A percentile compares a stretch with the other conserved stretches of the same genome.
These are phyloP conservation scores for Alternaria longipes DNA, from an alignment of 2,329 filamentous ascomycete species.

Conservation along the genomic window DNA sequence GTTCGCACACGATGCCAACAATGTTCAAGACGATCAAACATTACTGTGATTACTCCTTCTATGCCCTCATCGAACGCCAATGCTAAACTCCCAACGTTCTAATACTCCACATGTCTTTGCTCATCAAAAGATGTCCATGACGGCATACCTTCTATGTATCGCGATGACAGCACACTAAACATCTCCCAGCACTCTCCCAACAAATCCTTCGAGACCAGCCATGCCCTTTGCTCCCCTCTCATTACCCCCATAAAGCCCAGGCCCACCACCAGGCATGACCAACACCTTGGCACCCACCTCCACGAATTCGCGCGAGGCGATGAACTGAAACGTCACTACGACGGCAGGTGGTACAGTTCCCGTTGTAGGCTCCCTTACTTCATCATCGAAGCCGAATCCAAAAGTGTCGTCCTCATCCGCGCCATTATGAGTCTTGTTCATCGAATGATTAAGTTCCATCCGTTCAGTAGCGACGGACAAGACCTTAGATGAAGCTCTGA, in stretches of 20 bases:
- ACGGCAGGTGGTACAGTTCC: constrained; percentile 44
- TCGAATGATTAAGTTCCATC: no score
- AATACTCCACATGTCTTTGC: background rate
- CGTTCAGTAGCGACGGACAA: constrained; percentile 56
- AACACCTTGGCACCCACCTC: constrained; percentile 75
- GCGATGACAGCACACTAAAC: background rate
- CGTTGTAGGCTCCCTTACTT: constrained; percentile 54
- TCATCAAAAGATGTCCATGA: background rate
- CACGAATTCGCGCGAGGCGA: constrained; percentile 76
- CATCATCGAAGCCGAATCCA: constrained; percentile 64
- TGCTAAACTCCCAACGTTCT: background rate
- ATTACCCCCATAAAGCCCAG: constrained; percentile 65
- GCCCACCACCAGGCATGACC: constrained; percentile 75
- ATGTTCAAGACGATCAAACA: background rate
- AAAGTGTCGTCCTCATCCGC: constrained; percentile 56
- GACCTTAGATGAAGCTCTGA: constrained; percentile 82
- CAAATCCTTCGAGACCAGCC: constrained; percentile 74
- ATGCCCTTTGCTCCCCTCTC: constrained; percentile 59
- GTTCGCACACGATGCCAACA: background rate
- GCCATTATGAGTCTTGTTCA: constrained; percentile 25
- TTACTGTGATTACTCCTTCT: background rate
- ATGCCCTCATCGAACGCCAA: background rate
- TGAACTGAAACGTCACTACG: constrained; percentile 70
- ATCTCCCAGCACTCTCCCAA: constrained; percentile 66
- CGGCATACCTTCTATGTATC: background rate